Conservation (phyloP, 2,329 filamentous ascomycete genomes). For the Alternaria rosae region DNA sequence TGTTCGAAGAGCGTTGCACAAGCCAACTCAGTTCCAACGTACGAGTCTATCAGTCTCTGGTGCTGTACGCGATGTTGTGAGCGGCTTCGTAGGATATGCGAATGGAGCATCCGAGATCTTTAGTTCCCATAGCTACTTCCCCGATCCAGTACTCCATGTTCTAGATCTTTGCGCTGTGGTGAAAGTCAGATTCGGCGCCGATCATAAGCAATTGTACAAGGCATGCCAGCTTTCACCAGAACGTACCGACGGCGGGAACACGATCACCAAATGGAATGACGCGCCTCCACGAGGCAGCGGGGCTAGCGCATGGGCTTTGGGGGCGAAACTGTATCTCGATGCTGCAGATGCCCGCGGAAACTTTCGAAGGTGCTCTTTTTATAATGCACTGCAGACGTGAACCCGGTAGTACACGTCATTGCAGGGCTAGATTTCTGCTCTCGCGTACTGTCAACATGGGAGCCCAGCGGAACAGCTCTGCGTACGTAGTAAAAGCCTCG, state of each 20-base stretch:
- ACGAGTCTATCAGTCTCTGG: neutral
- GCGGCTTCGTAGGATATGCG: neutral
- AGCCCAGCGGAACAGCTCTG: neutral
- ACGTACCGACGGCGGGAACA: neutral
- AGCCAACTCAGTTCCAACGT: neutral
- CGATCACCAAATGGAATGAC: neutral
- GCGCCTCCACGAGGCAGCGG: neutral
- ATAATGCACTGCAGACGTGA: neutral
- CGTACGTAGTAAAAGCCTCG: neutral
- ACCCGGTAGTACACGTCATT: neutral
- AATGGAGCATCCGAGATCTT: neutral
- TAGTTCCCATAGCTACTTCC: neutral
- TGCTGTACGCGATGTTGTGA: neutral
- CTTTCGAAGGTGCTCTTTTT: neutral
- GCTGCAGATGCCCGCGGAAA: neutral
- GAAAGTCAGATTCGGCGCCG: neutral
- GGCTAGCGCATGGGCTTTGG: no score
- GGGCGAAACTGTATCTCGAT: neutral
- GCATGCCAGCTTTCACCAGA: neutral
- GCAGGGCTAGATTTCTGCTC: neutral
- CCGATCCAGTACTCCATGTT: no score
- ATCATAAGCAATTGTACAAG: neutral
- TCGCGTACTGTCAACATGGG: neutral
- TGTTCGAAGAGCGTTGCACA: neutral
- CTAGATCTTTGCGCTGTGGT: neutral